phyloP scores from a whole-genome alignment of 164 flowering plant species.

The Cinnamomum micranthum region DNA sequence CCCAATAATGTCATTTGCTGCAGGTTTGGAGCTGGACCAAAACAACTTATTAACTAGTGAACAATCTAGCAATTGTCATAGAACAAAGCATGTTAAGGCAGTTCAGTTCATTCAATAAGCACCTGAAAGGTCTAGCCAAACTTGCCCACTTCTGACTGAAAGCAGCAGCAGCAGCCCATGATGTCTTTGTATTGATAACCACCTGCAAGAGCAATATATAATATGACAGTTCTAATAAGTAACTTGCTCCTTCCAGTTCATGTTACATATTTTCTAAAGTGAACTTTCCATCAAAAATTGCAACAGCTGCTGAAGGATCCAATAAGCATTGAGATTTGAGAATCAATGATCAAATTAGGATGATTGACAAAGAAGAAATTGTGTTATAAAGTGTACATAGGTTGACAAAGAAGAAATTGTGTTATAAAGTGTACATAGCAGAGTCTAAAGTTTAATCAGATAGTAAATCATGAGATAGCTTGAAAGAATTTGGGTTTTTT shows the following conservation, averaged over 20 bases:
- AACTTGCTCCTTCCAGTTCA: not conserved
- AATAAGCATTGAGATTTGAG: not conserved
- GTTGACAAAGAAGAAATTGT: not conserved
- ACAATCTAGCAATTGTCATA: not conserved
- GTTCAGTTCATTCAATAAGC: not conserved
- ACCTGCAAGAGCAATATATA: slow-evolving; percentile 35
- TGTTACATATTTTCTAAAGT: not conserved
- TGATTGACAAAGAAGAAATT: not conserved
- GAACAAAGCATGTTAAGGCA: not conserved
- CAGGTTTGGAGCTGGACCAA: slow-evolving; percentile 46
- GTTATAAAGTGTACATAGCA: no score
- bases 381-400: no score
- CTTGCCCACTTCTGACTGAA: slow-evolving; percentile 31
- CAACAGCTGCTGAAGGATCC: not conserved
- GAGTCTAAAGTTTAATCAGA: no score
- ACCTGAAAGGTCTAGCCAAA: slow-evolving; percentile 67
- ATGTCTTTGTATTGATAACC: slow-evolving; percentile 31
- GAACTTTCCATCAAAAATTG: no score
- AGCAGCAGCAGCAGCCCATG: slow-evolving; percentile 26
- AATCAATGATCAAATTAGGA: not conserved
- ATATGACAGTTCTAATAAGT: not conserved
- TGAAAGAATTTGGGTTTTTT: no score
- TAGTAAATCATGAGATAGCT: no score
- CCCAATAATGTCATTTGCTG: slow-evolving; percentile 64
- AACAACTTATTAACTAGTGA: not conserved